phyloP scores from a whole-genome alignment of 1,284 basidiomycete genomes.

The Naganishia liquefaciens region DNA sequence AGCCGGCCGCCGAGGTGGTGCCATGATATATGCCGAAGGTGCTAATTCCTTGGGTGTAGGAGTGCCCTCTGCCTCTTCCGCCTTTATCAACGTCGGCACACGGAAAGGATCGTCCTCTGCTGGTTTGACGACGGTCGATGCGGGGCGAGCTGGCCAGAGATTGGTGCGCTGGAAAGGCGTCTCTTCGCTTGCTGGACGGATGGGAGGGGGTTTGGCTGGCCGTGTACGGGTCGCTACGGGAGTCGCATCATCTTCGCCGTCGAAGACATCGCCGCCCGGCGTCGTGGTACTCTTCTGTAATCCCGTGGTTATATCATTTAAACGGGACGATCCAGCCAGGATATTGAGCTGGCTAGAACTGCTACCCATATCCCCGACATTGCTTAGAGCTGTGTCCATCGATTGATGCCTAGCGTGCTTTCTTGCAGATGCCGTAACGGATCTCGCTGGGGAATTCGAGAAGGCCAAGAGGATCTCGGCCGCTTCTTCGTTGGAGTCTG shows the following conservation, averaged over 20 bases:
- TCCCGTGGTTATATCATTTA: slow-evolving; percentile 13
- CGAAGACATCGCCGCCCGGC: background rate
- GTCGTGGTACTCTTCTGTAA: slow-evolving; percentile 5
- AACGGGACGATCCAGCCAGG: slow-evolving; percentile 8
- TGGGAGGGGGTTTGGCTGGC: slow-evolving; percentile 10
- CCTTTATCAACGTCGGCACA: slow-evolving; percentile 3
- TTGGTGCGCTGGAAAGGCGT: slow-evolving; percentile 16
- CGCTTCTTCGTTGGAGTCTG: slow-evolving; percentile 32
- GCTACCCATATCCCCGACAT: background rate
- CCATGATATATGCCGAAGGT: slow-evolving; percentile 23
- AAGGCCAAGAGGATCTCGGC: slow-evolving; percentile 34
- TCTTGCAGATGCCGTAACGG: slow-evolving; percentile 3
- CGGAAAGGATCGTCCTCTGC: slow-evolving; percentile 28
- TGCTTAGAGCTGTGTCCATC: slow-evolving; percentile 11
- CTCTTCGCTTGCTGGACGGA: slow-evolving; percentile 16
- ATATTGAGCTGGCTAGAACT: background rate
- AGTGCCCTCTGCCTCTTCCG: background rate
- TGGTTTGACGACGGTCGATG: background rate
- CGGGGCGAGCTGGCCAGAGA: slow-evolving; percentile 13
- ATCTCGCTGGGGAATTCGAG: slow-evolving; percentile 33
- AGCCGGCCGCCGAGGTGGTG: slow-evolving; percentile 13
- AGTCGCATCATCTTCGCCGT: slow-evolving; percentile 16
- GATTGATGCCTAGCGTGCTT: slow-evolving; percentile 16
- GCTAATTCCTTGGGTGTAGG: slow-evolving; percentile 11
- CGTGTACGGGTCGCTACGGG: slow-evolving; percentile 13